Evolutionary conservation across 2,329 filamentous ascomycete genomes (phyloP), one percentile per base, ranked within the genome.

Genomic region (Chlorencoelia australis): DNA sequence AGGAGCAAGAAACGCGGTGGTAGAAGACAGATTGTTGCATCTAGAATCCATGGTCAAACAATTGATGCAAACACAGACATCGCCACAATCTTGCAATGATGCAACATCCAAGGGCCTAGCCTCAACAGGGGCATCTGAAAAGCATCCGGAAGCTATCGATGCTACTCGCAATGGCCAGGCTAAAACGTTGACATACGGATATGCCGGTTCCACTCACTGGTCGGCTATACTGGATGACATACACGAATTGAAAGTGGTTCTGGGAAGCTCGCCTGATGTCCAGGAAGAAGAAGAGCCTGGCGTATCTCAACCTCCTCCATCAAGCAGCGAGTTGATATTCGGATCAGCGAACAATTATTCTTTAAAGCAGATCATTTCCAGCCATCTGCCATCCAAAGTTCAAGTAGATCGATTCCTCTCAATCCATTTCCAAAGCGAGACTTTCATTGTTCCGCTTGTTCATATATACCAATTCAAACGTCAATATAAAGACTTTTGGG

Each of bases 401-500:
- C 30, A 44, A 18, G 32, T 45, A 13, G 48, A 51, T 35, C 41
- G 45, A 3, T 40, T 33, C 7, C 13, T 52, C 13, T 22, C 46
- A n/a, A 32, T 16, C n/a, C 50, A 42, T 24, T 49, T 51, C 18
- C 35, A 34, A 26, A 40, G 33, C 8, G 30, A 45, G 29, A 42
- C 39, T 8, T 40, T 44, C 31, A 38, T 40, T 17, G 25, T 42
- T 10, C 44, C 48, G 11, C 49, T 45, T 28, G 33, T 51, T 20
- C 49, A 51, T 35, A 43, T 30, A 11, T 35, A 29, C 25, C 42
- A 47, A 10, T 51, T 51, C 22, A 44, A 47, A 19, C 39, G 43
- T n/a, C 46, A 44, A 20, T 51, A 51, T 36, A 32, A 29, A 21
- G 25, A 42, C 5, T 51, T 51, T 21, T 49, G 46, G 49, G 31